A percentile compares a stretch with the other conserved stretches of the same genome.
phyloP scores from a whole-genome alignment of 1,284 basidiomycete species.

The Tilletia setariae region DNA sequence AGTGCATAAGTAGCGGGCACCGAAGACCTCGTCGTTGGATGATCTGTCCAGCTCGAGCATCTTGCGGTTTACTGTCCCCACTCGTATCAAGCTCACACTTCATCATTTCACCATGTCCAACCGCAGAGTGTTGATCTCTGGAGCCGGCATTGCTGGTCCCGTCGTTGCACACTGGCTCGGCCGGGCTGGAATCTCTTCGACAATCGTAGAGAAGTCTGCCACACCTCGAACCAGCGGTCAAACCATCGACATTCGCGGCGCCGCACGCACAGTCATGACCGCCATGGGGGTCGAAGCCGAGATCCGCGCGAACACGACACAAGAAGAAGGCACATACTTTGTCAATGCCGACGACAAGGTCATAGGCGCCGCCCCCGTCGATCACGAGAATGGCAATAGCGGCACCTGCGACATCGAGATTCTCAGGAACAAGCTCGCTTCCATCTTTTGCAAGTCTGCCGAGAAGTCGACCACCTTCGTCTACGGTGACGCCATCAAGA shows the following conservation, averaged over 20 bases:
- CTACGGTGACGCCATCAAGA: conserved; percentile 25
- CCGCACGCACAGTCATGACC: conserved; percentile 43
- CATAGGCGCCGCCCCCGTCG: conserved; percentile 36
- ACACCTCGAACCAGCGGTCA: conserved; percentile 49
- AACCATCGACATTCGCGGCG: conserved; percentile 50
- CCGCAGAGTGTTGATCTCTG: conserved; percentile 49
- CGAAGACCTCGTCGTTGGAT: no score
- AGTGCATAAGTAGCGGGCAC: no score
- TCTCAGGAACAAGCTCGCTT: conserved; percentile 31
- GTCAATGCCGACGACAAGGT: conserved; percentile 31
- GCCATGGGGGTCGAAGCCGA: conserved; percentile 47
- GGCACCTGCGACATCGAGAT: conserved; percentile 34
- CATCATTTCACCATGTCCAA: no score
- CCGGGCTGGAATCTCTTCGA: conserved; percentile 42
- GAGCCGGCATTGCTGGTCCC: conserved; percentile 55
- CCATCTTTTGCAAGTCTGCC: conserved; percentile 27
- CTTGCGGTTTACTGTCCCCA: no score
- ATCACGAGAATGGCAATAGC: conserved; percentile 14
- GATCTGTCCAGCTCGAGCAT: no score
- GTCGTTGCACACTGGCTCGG: conserved; percentile 48
- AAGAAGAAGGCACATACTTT: conserved; percentile 48
- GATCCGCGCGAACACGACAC: conserved; percentile 39
- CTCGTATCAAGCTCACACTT: no score
- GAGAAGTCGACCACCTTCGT: conserved; percentile 25
- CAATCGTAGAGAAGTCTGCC: conserved; percentile 52